phyloP scores from a whole-genome alignment of 177 flowering plant genomes.

The Vitis hybrid region DNA sequence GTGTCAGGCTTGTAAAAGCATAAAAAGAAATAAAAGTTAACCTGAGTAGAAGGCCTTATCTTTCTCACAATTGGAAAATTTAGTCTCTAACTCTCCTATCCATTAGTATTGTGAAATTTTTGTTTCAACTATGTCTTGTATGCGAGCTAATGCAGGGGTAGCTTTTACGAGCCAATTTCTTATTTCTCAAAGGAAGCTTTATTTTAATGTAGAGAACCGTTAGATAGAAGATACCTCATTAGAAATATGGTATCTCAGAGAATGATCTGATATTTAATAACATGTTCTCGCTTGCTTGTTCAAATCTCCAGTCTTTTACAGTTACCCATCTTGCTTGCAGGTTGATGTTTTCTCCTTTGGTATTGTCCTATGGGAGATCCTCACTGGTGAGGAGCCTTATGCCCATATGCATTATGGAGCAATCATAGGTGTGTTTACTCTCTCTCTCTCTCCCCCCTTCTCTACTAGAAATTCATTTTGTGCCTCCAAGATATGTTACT shows the following conservation, averaged over 20 bases:
- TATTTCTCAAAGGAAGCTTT: too few relatives aligned
- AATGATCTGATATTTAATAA: not conserved
- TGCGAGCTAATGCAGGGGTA: too few relatives aligned
- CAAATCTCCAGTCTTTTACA: not conserved
- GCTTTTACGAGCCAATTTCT: too few relatives aligned
- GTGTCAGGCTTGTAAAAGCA: not conserved
- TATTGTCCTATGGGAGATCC: slow-evolving; percentile 44
- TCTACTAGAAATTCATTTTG: too few relatives aligned
- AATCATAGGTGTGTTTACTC: slow-evolving; percentile 27
- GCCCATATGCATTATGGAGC: slow-evolving; percentile 44
- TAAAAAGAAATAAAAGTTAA: not conserved
- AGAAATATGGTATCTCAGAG: not conserved
- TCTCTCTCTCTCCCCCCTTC: not conserved
- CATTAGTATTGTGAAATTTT: too few relatives aligned
- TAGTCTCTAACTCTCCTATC: too few relatives aligned
- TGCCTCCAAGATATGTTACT: too few relatives aligned
- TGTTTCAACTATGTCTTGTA: too few relatives aligned
- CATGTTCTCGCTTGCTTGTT: not conserved
- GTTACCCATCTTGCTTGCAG: slow-evolving; percentile 13
- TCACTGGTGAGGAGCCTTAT: slow-evolving; percentile 43
- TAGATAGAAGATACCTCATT: too few relatives aligned
- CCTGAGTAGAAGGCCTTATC: not conserved
- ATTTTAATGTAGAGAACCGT: too few relatives aligned
- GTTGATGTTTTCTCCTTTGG: slow-evolving; percentile 47
- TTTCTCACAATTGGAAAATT: not conserved